Evolutionary conservation across 2,329 filamentous ascomycete genomes (phyloP).

Genomic region (Aspergillus sojae): DNA sequence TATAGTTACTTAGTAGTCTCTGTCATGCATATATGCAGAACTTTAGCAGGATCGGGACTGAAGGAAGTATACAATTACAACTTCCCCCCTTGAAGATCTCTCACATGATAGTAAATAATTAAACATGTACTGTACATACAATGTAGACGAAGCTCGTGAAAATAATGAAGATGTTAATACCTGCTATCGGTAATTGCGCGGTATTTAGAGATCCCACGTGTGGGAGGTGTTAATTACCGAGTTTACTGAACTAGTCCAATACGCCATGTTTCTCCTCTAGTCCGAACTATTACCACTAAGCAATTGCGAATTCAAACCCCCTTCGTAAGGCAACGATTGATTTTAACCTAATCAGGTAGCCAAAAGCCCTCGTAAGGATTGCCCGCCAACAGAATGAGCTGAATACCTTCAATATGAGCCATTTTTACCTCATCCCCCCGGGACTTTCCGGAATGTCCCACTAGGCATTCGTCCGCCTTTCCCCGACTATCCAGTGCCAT

Average conservation of each 20-base stretch:
- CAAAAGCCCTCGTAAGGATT: neutral
- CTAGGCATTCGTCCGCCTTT: neutral
- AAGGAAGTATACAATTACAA: neutral
- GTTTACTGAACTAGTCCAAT: neutral
- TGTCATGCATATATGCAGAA: no score
- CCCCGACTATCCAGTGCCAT: conserved; percentile 1
- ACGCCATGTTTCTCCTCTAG: neutral
- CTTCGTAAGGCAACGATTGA: neutral
- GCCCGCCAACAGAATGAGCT: neutral
- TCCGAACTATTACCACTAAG: neutral
- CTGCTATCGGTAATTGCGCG: neutral
- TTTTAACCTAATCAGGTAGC: neutral
- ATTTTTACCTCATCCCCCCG: neutral
- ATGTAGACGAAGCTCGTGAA: neutral
- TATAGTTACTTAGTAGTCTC: no score
- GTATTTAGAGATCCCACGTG: neutral
- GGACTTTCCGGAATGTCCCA: neutral
- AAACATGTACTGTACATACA: no score
- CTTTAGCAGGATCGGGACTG: neutral
- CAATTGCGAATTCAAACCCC: neutral
- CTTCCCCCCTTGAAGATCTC: neutral
- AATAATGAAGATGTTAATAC: neutral
- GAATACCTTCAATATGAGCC: conserved; percentile 1
- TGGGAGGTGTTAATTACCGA: neutral
- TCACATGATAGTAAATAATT: neutral